These are phyloP conservation scores for Jamesozyma rosinii DNA, from an alignment of 805 yeast species.

Conservation along the genomic window DNA sequence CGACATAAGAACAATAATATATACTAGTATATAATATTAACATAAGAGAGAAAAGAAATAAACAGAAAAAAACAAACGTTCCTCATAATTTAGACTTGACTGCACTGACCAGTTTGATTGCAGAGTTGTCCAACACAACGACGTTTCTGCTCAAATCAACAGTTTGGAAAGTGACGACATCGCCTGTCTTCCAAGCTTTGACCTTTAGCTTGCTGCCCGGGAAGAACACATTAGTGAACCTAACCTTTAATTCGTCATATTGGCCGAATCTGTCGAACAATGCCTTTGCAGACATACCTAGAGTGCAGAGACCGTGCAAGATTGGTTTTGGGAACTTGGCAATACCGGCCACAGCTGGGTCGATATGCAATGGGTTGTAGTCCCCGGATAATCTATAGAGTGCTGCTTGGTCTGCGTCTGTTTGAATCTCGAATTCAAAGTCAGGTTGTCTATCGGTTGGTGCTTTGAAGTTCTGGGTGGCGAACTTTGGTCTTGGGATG, in stretches of 20 bases:
- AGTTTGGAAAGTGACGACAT: constrained; percentile 67
- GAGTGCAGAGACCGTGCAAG: constrained; percentile 82
- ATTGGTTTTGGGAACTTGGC: constrained; percentile 83
- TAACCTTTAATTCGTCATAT: constrained; percentile 75
- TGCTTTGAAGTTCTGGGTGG: constrained; percentile 52
- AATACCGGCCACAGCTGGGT: constrained; percentile 79
- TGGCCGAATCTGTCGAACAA: constrained; percentile 73
- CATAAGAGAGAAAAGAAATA: neutral
- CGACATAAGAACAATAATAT: neutral
- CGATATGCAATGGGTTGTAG: constrained; percentile 90
- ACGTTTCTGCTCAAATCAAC: constrained; percentile 68
- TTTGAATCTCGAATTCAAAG: constrained; percentile 47
- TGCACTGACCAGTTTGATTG: constrained; percentile 47
- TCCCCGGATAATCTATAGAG: constrained; percentile 89
- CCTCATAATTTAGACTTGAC: neutral
- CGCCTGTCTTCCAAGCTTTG: constrained; percentile 73
- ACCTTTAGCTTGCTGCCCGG: constrained; percentile 87
- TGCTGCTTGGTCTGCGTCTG: constrained; percentile 71
- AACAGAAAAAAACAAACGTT: neutral
- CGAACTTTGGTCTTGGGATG: constrained; percentile 47
- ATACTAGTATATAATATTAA: too few relatives aligned
- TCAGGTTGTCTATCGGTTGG: constrained; percentile 57
- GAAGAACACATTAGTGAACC: constrained; percentile 85
- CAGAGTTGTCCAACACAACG: constrained; percentile 80
- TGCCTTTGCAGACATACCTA: constrained; percentile 73